Base-by-base conservation (phyloP, 2,329 filamentous ascomycete genomes). In the Phaeomoniella chlamydospora region DNA sequence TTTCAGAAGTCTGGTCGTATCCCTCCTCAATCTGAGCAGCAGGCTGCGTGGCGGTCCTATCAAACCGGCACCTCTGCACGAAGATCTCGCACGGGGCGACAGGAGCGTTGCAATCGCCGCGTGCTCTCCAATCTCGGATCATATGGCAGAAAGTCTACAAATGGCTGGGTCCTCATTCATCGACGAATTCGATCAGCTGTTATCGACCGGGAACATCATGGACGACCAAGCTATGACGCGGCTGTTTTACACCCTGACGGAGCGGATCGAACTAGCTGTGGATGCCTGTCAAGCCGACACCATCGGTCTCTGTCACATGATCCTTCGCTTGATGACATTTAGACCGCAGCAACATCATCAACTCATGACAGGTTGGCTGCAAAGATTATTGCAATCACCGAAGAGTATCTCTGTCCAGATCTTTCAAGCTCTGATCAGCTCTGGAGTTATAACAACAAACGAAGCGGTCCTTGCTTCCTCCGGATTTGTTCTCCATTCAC, bases 111-210 rank as follows among this genome's bases (percentile, higher is more conserved):
- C 56, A 18, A 42, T 62, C n/a, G 53, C 58, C 33, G 64, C 61
- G 19, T 64, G 57, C 4, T 67, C 64, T 4, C 64, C 64, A 10
- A 56, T 65, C 3, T 66, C 62, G 5, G 64, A 67, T 36, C 59
- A 62, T 36, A 58, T 64, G 18, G 53, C 59, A 11, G 58, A 62
- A 31, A 48, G 52, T 3, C 46, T 64, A 19, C 55, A 54, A 39
- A 52, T 59, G 11, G 40, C 50, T 6, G 59, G 59, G 37, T 48
- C 56, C 6, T 52, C 54, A 3, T 63, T 62, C 41, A 54, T 54
- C 13, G 61, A 61, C 29, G 62, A 63, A 35, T 48, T 67, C 18
- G 59, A 66, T 39, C 62, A 63, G 31, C 49, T 65, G 15, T 45
- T 67, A 12, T 51, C 57, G 5, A 58, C 58, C 11, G 62, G 62